Evolutionary conservation across 768 basidiomycete species (phyloP).

Genomic region (Calocera cornea): DNA sequence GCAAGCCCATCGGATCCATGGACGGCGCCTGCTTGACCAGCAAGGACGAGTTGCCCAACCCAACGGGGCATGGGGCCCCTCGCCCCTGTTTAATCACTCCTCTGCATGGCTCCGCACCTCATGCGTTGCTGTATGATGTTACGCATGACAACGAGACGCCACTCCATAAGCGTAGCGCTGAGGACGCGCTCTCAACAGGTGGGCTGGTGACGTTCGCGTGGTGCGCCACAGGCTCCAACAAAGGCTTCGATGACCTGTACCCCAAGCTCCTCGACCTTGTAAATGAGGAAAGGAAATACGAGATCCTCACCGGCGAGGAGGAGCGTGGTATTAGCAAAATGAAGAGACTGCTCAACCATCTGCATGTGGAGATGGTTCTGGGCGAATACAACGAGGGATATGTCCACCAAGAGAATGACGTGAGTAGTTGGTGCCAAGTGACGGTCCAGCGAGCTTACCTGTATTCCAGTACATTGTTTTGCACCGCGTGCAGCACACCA

Average conservation of each 20-base stretch:
- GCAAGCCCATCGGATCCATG: slow-evolving; percentile 96
- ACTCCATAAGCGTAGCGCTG: slow-evolving; percentile 76
- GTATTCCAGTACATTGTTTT: slow-evolving; percentile 70
- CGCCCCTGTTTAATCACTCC: slow-evolving; percentile 63
- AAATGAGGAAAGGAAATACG: slow-evolving; percentile 66
- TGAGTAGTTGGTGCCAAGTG: slow-evolving; percentile 29
- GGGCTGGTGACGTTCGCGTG: slow-evolving; percentile 84
- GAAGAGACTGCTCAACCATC: slow-evolving; percentile 64
- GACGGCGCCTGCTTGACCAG: slow-evolving; percentile 72
- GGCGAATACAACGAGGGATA: slow-evolving; percentile 81
- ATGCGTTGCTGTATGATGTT: slow-evolving; percentile 86
- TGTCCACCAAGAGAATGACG: slow-evolving; percentile 93
- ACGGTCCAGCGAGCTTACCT: background rate
- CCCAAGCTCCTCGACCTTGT: slow-evolving; percentile 89
- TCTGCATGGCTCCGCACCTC: slow-evolving; percentile 74
- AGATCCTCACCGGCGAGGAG: slow-evolving; percentile 38
- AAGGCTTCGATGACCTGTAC: slow-evolving; percentile 95
- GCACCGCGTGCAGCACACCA: slow-evolving; percentile 78
- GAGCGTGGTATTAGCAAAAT: slow-evolving; percentile 42
- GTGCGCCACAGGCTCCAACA: slow-evolving; percentile 82
- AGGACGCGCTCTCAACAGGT: slow-evolving; percentile 89
- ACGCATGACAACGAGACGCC: slow-evolving; percentile 98
- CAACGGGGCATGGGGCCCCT: slow-evolving; percentile 67
- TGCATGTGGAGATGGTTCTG: slow-evolving; percentile 88
- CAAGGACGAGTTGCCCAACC: slow-evolving; percentile 61